Evolutionary conservation across 495 filamentous ascomycete species (phyloP), one percentile per base, ranked within the genome.

Genomic region (Xylaria bambusicola): DNA sequence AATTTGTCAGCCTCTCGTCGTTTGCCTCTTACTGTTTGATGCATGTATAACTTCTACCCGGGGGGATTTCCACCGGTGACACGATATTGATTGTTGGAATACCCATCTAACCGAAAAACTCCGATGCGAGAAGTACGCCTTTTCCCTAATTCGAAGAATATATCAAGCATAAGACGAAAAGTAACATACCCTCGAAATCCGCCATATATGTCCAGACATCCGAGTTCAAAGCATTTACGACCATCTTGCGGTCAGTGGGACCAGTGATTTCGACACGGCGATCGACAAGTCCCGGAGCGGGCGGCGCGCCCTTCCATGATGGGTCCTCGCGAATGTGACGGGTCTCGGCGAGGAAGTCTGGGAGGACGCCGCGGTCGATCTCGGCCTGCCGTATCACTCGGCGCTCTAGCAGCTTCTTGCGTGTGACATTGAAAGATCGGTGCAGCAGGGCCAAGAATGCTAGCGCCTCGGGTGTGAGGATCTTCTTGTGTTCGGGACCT

Each of bases 171-270:
- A n/a, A n/a, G n/a, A n/a, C n/a, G n/a, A n/a, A n/a, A n/a, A n/a
- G n/a, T n/a, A 18, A 71, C 77, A 49, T 72, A 92, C 92, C 92
- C 78, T 99, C 94, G 57, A 99, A 94, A 79, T 99, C 94, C 26
- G 94, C 95, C 94, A 99, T 99, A 73, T 99, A 99, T 27, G 94
- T 98, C 91, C 91, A 99, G 18, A 98, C 95, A 70, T 98, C 85
- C 36, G 93, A 88, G 75, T 99, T 99, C 72, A 99, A 68, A 6
- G 94, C 94, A 75, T 99, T 99, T 56, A 99, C 91, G 38, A 99
- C 92, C 94, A 99, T 99, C 85, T 98, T 99, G 60, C 95, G 84
- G 76, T 98, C 94, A 3, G 94, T 98, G 0, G 94, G 94, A 1
- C 94, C 94, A 13, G 94, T 99, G 75, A 99, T 99, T 82, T 99